Evolutionary conservation across 257 asterid genomes (phyloP), one percentile per base, ranked within the genome.

Genomic region (Misopates orontium): DNA sequence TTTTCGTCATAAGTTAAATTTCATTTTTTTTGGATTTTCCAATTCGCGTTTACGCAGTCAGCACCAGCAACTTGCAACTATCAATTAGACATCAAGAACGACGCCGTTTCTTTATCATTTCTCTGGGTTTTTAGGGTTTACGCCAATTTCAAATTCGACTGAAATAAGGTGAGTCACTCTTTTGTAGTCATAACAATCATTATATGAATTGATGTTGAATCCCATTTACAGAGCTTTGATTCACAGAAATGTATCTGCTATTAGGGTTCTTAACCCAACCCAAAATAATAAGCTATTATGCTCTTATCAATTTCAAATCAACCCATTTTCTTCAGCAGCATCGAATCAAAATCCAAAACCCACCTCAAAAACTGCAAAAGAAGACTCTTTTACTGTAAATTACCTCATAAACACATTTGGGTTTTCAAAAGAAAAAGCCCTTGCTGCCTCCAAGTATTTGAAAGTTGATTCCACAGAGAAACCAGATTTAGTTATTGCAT

Each of bases 361-460:
- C 57, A 17, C 1, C 11, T 19, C 59, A 1, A 28, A 39, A 16
- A 7, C 12, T 39, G 65, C 31, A 7, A 40, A 56, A 17, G 16
- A 22, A 45, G 18, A 22, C 53, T 40, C 60, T 15, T 68, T 67
- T 28, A 28, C 36, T 28, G 36, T 28, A 2, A 28, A 28, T 28
- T 28, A 28, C 36, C 36, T 28, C 36, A 28, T 17, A 36, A 23
- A 14, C 8, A 41, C 48, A 56, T 19, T 50, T 7, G 77, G 67
- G 44, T 62, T 71, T 44, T 15, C 71, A 0, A 60, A 47, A 16
- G 75, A 68, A 49, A 72, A 36, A 28, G 78, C 81, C 12, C 19
- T 62, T 49, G 19, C 69, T 16, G 75, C 72, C 39, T 54, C 74
- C 56, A 66, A 67, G 45, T 5, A 47, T 53, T 10, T 56, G 36